Evolutionary conservation across 1,139 yeast species (phyloP).

Genomic region (Saccharomyces hybrid): DNA sequence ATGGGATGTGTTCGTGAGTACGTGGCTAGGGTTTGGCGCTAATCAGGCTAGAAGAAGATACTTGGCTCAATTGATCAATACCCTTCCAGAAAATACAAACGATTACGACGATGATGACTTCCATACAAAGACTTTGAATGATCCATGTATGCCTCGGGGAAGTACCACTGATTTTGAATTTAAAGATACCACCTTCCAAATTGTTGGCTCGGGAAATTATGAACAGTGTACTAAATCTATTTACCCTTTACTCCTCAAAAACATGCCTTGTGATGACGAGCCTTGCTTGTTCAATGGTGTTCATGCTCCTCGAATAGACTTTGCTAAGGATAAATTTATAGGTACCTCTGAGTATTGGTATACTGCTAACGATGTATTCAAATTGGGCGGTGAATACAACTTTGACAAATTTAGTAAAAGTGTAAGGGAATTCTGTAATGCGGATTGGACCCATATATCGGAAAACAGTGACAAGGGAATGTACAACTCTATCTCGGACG

Average conservation of each 20-base stretch:
- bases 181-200: constrained; percentile 40
- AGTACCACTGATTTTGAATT: constrained; percentile 37
- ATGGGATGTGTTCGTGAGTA: constrained; percentile 71
- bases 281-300: constrained; percentile 78
- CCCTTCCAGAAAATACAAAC: constrained; percentile 37
- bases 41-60: constrained; percentile 66
- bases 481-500: constrained; percentile 33
- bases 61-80: constrained; percentile 42
- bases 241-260: constrained; percentile 61
- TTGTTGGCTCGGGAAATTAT: constrained; percentile 61
- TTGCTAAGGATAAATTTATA: constrained; percentile 60
- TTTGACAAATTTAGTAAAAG: constrained; percentile 51
- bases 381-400: constrained; percentile 69
- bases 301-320: constrained; percentile 67
- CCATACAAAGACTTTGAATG: constrained; percentile 37
- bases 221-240: constrained; percentile 58
- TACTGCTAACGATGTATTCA: constrained; percentile 72
- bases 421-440: constrained; percentile 57
- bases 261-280: constrained; percentile 59
- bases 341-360: constrained; percentile 84
- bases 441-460: constrained; percentile 50
- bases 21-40: constrained; percentile 84
- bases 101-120: constrained; percentile 36
- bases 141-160: constrained; percentile 69
- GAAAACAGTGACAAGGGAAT: constrained; percentile 44